Evolutionary conservation across 768 basidiomycete species (phyloP), one percentile per base, ranked within the genome.

Genomic region (Crassisporium funariophilum): DNA sequence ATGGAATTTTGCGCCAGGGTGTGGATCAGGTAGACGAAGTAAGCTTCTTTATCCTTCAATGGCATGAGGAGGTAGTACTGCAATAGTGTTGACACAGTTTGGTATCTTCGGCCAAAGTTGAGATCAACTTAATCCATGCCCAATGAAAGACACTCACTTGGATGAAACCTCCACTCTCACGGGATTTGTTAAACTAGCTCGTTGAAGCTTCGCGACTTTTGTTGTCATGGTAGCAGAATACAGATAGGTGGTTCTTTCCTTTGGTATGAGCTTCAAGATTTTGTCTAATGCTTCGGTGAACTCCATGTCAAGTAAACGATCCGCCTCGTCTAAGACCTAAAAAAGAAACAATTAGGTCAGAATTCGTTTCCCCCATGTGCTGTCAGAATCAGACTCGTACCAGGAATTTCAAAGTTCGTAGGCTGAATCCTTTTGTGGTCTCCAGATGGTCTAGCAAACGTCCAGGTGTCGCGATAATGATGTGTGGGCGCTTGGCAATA

Each of bases 181-280:
- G n/a, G 97, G 97, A 61, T 95, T 94, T 23, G 82, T 80, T 61
- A 98, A 73, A 74, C 91, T 94, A 23, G 97, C 95, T 43, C 95
- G 73, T 64, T 98, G 95, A 9, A 99, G 75, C 67, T 98, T 98
- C 9, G 90, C 92, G 3, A 99, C 93, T 70, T 98, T 98, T 11
- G 92, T 93, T 9, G 97, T 95, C 95, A 99, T 98, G 16, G 95
- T 98, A 5, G 95, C 97, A 10, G 95, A 98, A 72, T 94, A 99
- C 1, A 99, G 79, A 62, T 93, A 98, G 2, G 97, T 99, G 22
- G 87, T 90, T 9, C 97, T 82, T 57, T 98, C 95, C 60, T 84
- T 91, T 16, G 95, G 97, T 52, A 99, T 86, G 29, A 91, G 82
- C 69, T 95, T 95, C 25, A 99, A 78, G 59, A 99, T 94, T 73